Conservation (phyloP, 2,329 filamentous ascomycete species). For the Colletotrichum sp. region DNA sequence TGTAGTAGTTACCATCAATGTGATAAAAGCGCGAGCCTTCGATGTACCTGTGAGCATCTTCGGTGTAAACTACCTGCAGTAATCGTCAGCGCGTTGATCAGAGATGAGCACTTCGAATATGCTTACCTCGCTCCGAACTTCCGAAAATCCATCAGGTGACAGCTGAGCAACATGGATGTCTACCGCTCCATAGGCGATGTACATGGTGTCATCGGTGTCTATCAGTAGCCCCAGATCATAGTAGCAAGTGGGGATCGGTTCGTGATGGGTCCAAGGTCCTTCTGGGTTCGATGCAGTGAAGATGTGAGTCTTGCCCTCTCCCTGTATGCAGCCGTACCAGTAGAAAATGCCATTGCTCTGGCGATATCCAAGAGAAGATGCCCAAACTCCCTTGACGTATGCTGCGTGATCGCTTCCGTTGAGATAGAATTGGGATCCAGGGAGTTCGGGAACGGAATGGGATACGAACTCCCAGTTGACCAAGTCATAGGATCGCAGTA, state of each 20-base stretch:
- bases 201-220: slow-evolving; percentile 53
- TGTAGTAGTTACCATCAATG: slow-evolving; percentile 58
- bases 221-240: slow-evolving; percentile 53
- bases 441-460: slow-evolving; percentile 43
- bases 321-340: slow-evolving; percentile 9
- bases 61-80: background rate
- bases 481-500: slow-evolving; percentile 57
- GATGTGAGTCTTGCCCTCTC: slow-evolving; percentile 16
- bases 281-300: slow-evolving; percentile 25
- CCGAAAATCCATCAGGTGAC: slow-evolving; percentile 45
- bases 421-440: slow-evolving; percentile 47
- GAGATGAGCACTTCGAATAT: background rate
- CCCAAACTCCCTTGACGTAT: slow-evolving; percentile 62
- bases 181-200: slow-evolving; percentile 48
- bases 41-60: slow-evolving; percentile 27
- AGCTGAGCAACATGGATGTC: slow-evolving; percentile 48
- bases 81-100: background rate
- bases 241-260: slow-evolving; percentile 37
- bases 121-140: slow-evolving; percentile 40
- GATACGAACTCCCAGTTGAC: slow-evolving; percentile 49
- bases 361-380: slow-evolving; percentile 52
- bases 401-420: slow-evolving; percentile 39
- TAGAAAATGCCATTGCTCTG: slow-evolving; percentile 16
- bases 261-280: background rate
- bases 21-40: slow-evolving; percentile 63